A percentile compares a stretch with the other conserved stretches of the same genome.
Conservation (phyloP, 2,329 filamentous ascomycete species). For the Epichloe baconii region DNA sequence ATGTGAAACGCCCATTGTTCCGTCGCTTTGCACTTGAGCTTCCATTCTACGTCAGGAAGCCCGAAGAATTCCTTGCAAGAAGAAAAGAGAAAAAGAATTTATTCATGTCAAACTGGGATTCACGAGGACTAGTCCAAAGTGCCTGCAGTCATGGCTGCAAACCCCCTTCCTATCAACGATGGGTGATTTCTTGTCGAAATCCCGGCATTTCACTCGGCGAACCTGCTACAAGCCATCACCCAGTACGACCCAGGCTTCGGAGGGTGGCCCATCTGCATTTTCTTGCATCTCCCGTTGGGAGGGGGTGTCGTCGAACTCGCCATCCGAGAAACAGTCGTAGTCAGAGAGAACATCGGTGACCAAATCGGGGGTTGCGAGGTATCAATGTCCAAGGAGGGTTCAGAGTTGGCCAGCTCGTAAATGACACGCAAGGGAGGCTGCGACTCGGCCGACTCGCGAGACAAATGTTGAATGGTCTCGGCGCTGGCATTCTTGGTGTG, state of each 20-base stretch:
- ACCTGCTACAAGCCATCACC: slow-evolving; percentile 34
- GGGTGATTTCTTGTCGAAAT: slow-evolving; percentile 11
- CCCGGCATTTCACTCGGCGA: slow-evolving; percentile 18
- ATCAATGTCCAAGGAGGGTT: slow-evolving; percentile 21
- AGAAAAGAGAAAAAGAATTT: too few species aligned
- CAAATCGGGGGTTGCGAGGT: slow-evolving; percentile 24
- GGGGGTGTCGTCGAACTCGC: slow-evolving; percentile 19
- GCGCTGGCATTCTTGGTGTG: slow-evolving; percentile 6
- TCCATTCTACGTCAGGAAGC: too few species aligned
- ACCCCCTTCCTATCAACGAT: not conserved
- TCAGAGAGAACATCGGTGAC: slow-evolving; percentile 21
- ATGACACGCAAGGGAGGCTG: slow-evolving; percentile 25
- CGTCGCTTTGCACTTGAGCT: too few species aligned
- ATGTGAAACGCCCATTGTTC: too few species aligned
- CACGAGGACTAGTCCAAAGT: too few species aligned
- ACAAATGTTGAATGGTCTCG: slow-evolving; percentile 8
- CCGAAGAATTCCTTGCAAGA: too few species aligned
- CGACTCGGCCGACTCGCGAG: slow-evolving; percentile 7
- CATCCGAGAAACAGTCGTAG: slow-evolving; percentile 25
- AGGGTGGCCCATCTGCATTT: slow-evolving; percentile 14
- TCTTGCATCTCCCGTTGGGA: slow-evolving; percentile 19
- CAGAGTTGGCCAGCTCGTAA: slow-evolving; percentile 24
- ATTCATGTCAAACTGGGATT: too few species aligned
- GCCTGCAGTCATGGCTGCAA: not conserved
- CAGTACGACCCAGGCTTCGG: slow-evolving; percentile 29